Conservation (phyloP, 2,329 filamentous ascomycete genomes). For the Bimuria novae-zelandiae region DNA sequence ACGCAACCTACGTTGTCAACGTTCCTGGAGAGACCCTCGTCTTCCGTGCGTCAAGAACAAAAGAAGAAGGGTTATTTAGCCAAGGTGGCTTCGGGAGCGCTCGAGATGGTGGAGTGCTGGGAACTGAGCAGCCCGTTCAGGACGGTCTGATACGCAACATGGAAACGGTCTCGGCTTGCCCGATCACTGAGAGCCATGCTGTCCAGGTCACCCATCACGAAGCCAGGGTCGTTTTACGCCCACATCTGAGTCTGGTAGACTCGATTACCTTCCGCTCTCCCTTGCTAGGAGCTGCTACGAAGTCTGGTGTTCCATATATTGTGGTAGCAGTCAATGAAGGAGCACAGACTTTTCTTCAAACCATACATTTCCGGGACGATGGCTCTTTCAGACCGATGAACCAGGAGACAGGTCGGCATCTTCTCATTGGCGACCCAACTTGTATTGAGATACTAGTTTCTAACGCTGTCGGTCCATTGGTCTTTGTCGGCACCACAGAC, state of each 20-base stretch:
- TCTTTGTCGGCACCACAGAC: slow-evolving; percentile 39
- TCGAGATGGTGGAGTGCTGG: slow-evolving; percentile 22
- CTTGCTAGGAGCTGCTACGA: slow-evolving; percentile 29
- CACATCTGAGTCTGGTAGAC: slow-evolving; percentile 20
- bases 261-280: slow-evolving; percentile 22
- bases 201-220: slow-evolving; percentile 39
- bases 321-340: slow-evolving; percentile 26
- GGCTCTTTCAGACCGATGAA: slow-evolving; percentile 19
- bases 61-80: slow-evolving; percentile 20
- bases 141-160: slow-evolving; percentile 33
- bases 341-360: slow-evolving; percentile 27
- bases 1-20: slow-evolving; percentile 45
- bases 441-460: slow-evolving; percentile 39
- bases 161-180: slow-evolving; percentile 40
- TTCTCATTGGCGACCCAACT: slow-evolving; percentile 35
- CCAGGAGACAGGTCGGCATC: slow-evolving; percentile 11
- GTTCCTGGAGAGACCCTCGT: slow-evolving; percentile 38
- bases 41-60: slow-evolving; percentile 31
- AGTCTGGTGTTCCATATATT: slow-evolving; percentile 19
- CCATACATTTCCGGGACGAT: slow-evolving; percentile 21
- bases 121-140: slow-evolving; percentile 23
- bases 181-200: slow-evolving; percentile 23
- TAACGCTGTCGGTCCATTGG: slow-evolving; percentile 15
- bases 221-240: slow-evolving; percentile 28
- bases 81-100: slow-evolving; percentile 13